These are phyloP conservation scores for Trichophyton verrucosum DNA, from an alignment of 2,329 filamentous ascomycete genomes.

Conservation along the genomic window DNA sequence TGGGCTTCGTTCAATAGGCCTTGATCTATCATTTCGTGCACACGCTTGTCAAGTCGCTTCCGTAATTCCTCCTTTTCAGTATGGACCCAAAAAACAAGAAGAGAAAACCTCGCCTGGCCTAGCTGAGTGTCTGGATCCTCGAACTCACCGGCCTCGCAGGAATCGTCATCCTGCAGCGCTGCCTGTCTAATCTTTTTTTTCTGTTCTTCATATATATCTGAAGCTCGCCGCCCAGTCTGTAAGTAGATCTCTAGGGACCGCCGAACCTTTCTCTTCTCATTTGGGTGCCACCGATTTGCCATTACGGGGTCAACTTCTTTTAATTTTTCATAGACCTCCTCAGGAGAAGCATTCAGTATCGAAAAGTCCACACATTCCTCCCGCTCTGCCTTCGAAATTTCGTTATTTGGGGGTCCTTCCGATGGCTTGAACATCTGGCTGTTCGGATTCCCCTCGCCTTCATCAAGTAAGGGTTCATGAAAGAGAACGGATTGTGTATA, in stretches of 20 bases:
- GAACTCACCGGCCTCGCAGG: constrained; percentile 13
- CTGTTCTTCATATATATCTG: constrained; percentile 77
- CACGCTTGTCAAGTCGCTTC: constrained; percentile 58
- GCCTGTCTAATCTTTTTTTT: constrained; percentile 22
- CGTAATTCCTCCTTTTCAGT: constrained; percentile 57
- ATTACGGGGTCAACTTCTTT: constrained; percentile 75
- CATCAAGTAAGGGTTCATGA: constrained; percentile 51
- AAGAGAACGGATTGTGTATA: constrained; percentile 86
- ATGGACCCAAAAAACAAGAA: constrained; percentile 79
- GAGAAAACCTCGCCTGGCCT: constrained; percentile 38
- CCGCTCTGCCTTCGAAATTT: constrained; percentile 16
- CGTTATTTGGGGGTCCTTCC: constrained; percentile 16
- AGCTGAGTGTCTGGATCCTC: constrained; percentile 6
- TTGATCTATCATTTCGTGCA: constrained; percentile 67
- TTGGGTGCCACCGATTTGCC: constrained; percentile 87
- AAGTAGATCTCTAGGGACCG: constrained; percentile 85
- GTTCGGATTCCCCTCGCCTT: constrained; percentile 16
- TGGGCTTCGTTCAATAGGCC: constrained; percentile 54
- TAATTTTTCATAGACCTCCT: constrained; percentile 60
- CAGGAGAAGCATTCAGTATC: constrained; percentile 58
- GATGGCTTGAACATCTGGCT: constrained; percentile 7
- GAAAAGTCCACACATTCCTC: constrained; percentile 44
- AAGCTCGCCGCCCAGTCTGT: constrained; percentile 66
- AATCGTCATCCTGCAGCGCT: neutral
- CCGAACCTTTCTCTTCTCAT: constrained; percentile 77